Evolutionary conservation across 2,329 filamentous ascomycete species (phyloP).

Genomic region (Stagonosporopsis rhizophila): DNA sequence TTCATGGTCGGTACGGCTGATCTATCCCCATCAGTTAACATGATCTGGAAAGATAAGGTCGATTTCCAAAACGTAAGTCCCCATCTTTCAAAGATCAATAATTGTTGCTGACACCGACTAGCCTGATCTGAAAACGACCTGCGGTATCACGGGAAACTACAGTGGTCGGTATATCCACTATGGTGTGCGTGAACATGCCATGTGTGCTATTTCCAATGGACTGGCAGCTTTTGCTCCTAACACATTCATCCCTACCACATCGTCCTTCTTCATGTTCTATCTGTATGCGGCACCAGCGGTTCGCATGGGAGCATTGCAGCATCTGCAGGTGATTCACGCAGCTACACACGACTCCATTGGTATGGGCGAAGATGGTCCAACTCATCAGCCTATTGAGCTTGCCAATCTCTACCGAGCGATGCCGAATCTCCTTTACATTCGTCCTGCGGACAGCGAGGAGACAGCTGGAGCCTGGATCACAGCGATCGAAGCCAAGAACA

Average conservation of each 20-base stretch:
- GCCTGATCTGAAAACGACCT: slow-evolving; percentile 44
- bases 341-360: slow-evolving; percentile 66
- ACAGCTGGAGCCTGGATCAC: slow-evolving; percentile 61
- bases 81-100: neutral
- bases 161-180: slow-evolving; percentile 60
- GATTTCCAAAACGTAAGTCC: slow-evolving; percentile 59
- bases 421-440: slow-evolving; percentile 68
- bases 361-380: slow-evolving; percentile 67
- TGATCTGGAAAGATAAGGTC: slow-evolving; percentile 61
- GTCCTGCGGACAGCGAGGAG: slow-evolving; percentile 66
- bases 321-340: slow-evolving; percentile 64
- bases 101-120: slow-evolving; percentile 23
- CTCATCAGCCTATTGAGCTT: slow-evolving; percentile 68
- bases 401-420: slow-evolving; percentile 66
- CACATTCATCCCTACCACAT: slow-evolving; percentile 56
- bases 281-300: slow-evolving; percentile 65
- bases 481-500: slow-evolving; percentile 54
- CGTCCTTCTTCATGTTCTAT: slow-evolving; percentile 71
- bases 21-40: slow-evolving; percentile 60
- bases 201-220: slow-evolving; percentile 57
- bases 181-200: slow-evolving; percentile 48
- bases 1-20: slow-evolving; percentile 80
- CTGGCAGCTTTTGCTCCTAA: slow-evolving; percentile 61
- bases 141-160: slow-evolving; percentile 63
- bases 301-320: slow-evolving; percentile 66